Base-by-base conservation (phyloP, 805 yeast species). In the Saccharomycopsis olivae region DNA sequence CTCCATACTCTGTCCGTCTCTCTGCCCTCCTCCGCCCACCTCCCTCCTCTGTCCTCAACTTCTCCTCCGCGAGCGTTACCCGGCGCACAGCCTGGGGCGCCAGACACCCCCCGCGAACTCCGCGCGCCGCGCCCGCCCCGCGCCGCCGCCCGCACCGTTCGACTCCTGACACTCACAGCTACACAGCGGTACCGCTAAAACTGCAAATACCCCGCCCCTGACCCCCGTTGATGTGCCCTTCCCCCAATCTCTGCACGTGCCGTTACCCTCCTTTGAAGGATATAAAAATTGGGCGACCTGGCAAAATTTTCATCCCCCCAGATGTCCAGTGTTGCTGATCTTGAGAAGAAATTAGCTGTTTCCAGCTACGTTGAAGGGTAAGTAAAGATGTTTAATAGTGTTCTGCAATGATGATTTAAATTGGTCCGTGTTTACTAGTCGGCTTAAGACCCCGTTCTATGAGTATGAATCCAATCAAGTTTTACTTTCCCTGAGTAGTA, bases 341-440 rank as follows among this genome's bases (percentile, higher is more conserved):
- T 45, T 29, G 48, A 45, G 33, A 45, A 45, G 38, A 45, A 45
- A 33, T 45, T 45, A 37, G 21, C 44, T 36, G 38, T 46, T 28
- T 15, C 46, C 41, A 41, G 46, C 29, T 45, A 45, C 39, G 45
- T 45, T 35, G 48, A 45, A 29, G 48, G 48, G 48, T 45, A 45
- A 24, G 48, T 45, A 6, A 23, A 23, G 10, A 23, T 8, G 25
- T 23, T 23, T 23, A 10, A 10, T 24, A 24, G 21, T 25, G 14
- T 15, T 21, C 34, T 38, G 21, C 8, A 40, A 71, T 78, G 85
- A 78, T 81, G 87, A 81, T 66, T 68, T 58, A 60, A 56, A 70
- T 79, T 83, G 94, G 94, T 83, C 94, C 94, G 88, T 83, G 94
- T 84, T 84, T 80, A 80, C 75, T 94, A 85, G 83, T 87, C 78